Evolutionary conservation across 495 filamentous ascomycete genomes (phyloP), one percentile per base, ranked within the genome.

Genomic region (Hypomontagnella submonticulosa): DNA sequence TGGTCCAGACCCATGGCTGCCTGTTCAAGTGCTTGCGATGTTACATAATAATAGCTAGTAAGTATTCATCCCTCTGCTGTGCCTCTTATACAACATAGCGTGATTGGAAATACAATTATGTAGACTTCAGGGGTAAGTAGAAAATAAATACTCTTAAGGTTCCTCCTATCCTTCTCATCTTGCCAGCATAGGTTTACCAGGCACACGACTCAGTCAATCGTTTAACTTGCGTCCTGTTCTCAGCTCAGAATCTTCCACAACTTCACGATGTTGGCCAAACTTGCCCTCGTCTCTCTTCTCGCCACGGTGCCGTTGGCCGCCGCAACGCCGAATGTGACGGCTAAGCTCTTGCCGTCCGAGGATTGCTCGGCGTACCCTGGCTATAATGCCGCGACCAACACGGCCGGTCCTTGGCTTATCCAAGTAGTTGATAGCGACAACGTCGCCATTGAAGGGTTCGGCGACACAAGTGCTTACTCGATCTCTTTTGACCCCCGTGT

Each of bases 331-430:
- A 41, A 67, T 32, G 71, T 75, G 55, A 73, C 68, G 16, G 64
- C 20, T 23, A 71, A 65, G 47, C 40, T 56, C 6, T 42, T 75
- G 16, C 60, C 63, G 7, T 49, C 50, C 4, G 56, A 56, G 11
- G 72, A 65, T 13, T 75, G 72, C 38, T 67, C 72, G n/a, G 66
- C 70, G 3, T 75, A 63, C 34, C 72, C 72, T 1, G 64, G 63
- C 1, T 75, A 71, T 16, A 43, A 75, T 49, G 65, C 67, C 10
- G 40, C 71, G 11, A 63, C 46, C 48, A 69, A 69, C 49, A 69
- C 63, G n/a, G 72, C 72, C 13, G 72, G 72, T 0, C 72, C 72
- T 9, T 75, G 72, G 72, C 57, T 47, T 16, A 38, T 75, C 48
- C 49, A 72, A 34, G 4, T 66, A 51, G 60, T 67, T 27, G 48